phyloP scores from a whole-genome alignment of 2,329 filamentous ascomycete genomes.

The Chrysoporthe austroafricana region DNA sequence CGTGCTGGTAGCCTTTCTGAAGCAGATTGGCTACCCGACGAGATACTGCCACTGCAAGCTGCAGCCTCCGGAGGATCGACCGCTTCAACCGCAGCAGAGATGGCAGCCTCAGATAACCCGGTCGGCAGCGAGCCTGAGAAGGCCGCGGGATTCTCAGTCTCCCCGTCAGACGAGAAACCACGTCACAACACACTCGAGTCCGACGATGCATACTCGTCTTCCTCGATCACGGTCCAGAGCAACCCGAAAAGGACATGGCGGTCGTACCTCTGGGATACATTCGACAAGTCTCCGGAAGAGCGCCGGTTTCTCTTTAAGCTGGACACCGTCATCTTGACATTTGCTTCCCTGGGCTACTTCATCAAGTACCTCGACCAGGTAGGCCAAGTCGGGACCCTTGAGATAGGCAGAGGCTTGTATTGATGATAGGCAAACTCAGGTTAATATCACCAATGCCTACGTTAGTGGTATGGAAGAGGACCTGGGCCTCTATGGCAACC shows the following conservation, averaged over 20 bases:
- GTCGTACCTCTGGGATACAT: conserved; percentile 54
- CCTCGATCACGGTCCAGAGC: conserved; percentile 29
- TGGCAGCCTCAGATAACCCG: neutral
- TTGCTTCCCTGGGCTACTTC: conserved; percentile 48
- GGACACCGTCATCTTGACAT: conserved; percentile 40
- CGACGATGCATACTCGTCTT: conserved; percentile 4
- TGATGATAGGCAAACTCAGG: conserved; percentile 14
- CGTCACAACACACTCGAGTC: neutral
- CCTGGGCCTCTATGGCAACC: conserved; percentile 44
- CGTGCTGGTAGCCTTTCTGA: conserved; percentile 2
- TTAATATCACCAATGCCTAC: conserved; percentile 48
- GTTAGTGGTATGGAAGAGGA: conserved; percentile 52
- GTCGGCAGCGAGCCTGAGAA: conserved; percentile 9
- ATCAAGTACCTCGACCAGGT: conserved; percentile 48
- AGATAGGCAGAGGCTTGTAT: neutral
- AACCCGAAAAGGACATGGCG: conserved; percentile 47
- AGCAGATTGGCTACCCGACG: neutral
- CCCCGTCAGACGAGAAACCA: conserved; percentile 6
- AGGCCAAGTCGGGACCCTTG: neutral
- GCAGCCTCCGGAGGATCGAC: neutral
- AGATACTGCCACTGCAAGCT: neutral
- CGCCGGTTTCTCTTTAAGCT: conserved; percentile 40
- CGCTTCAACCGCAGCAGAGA: neutral
- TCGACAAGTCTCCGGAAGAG: conserved; percentile 42
- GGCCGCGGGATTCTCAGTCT: neutral